These are phyloP conservation scores for Collariella sp. DNA, from an alignment of 495 filamentous ascomycete genomes.

Conservation along the genomic window DNA sequence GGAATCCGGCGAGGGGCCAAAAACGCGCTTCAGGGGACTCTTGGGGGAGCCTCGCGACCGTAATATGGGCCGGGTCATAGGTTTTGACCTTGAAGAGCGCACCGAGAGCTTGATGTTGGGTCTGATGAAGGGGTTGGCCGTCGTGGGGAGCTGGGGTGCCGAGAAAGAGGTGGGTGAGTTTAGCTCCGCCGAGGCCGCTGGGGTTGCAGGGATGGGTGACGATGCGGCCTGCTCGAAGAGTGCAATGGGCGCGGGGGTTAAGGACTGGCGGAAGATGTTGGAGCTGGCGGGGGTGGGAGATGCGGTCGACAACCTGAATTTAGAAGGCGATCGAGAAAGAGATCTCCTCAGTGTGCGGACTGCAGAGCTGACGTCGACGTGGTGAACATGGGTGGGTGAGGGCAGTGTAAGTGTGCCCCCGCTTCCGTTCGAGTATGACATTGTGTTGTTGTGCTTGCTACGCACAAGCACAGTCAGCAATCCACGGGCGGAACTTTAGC, in stretches of 20 bases:
- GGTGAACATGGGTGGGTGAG: constrained; percentile 72
- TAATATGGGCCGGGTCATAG: constrained; percentile 37
- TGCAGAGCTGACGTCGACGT: constrained; percentile 67
- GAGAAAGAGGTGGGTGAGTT: constrained; percentile 20
- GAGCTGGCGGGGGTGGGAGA: constrained; percentile 5
- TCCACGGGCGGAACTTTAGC: not conserved
- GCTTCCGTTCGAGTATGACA: constrained; percentile 43
- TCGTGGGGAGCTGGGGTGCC: constrained; percentile 27
- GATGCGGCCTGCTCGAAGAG: constrained; percentile 1
- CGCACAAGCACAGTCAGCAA: not conserved
- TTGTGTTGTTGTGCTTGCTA: constrained; percentile 10
- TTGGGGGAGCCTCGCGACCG: constrained; percentile 54
- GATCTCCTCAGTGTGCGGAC: constrained; percentile 74
- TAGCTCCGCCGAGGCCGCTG: constrained; percentile 21
- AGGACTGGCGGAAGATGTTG: constrained; percentile 8
- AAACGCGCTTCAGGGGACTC: constrained; percentile 66
- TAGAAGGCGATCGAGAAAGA: constrained; percentile 79
- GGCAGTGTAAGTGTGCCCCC: constrained; percentile 74
- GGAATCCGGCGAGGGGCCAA: constrained; percentile 59
- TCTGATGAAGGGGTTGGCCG: constrained; percentile 30
- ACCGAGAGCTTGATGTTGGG: constrained; percentile 45
- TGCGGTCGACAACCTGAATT: constrained; percentile 51
- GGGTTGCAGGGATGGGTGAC: constrained; percentile 16
- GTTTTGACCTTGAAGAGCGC: constrained; percentile 42
- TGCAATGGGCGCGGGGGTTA: constrained; percentile 8